These are phyloP conservation scores for Holtermannia corniformis DNA, from an alignment of 768 basidiomycete genomes.

Conservation along the genomic window DNA sequence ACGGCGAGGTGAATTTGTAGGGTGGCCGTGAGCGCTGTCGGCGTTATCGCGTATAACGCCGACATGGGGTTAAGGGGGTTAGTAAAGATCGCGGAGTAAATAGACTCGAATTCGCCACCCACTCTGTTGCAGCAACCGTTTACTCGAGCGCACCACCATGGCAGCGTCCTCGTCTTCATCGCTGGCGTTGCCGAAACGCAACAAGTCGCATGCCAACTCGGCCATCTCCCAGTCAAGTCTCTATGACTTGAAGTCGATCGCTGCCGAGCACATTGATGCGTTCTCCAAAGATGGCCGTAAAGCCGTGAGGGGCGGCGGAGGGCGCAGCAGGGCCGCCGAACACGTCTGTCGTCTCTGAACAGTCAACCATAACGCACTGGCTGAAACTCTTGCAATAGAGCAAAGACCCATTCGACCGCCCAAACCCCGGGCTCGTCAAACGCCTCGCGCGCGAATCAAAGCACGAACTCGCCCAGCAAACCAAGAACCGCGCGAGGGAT, in stretches of 20 bases:
- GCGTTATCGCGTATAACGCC: too few species aligned
- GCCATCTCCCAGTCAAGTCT: slow-evolving; percentile 28
- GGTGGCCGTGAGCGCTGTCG: too few species aligned
- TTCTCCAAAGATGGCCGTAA: slow-evolving; percentile 35
- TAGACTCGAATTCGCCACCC: too few species aligned
- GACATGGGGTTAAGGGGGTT: too few species aligned
- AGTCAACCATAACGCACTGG: not conserved
- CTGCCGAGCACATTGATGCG: slow-evolving; percentile 34
- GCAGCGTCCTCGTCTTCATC: too few species aligned
- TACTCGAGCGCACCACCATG: too few species aligned
- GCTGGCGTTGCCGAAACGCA: too few species aligned
- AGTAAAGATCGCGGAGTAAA: too few species aligned
- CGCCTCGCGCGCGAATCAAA: slow-evolving; percentile 29
- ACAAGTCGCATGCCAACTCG: too few species aligned
- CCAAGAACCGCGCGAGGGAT: slow-evolving; percentile 27
- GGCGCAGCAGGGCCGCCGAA: slow-evolving; percentile 2
- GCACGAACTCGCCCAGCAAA: not conserved
- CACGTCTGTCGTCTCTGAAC: slow-evolving; percentile 6
- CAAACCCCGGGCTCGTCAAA: slow-evolving; percentile 35
- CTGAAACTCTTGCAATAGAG: slow-evolving; percentile 6
- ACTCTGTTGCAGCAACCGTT: too few species aligned
- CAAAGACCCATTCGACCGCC: slow-evolving; percentile 35
- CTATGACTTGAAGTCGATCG: slow-evolving; percentile 34
- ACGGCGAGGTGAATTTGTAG: not conserved
- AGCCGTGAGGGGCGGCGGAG: slow-evolving; percentile 22